A percentile compares a stretch with the other conserved stretches of the same genome.
Evolutionary conservation across 2,329 filamentous ascomycete genomes (phyloP).

Genomic region (Pseudogymnoascus sp.): DNA sequence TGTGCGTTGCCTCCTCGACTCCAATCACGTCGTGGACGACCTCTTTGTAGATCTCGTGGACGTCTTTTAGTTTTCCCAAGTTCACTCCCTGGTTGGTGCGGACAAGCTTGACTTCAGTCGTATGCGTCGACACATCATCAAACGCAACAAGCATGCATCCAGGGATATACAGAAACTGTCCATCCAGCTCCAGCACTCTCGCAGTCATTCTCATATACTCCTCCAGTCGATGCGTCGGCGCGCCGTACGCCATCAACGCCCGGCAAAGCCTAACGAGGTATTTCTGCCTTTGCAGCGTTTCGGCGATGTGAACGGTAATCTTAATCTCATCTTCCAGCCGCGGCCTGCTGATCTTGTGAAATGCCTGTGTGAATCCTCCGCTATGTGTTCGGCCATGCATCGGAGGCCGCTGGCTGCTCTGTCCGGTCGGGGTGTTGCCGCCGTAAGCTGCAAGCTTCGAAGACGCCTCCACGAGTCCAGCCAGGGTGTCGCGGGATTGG

Average conservation of each 20-base stretch:
- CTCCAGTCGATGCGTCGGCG: constrained; percentile 83
- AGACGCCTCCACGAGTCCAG: constrained; percentile 46
- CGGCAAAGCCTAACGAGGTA: constrained; percentile 80
- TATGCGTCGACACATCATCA: constrained; percentile 64
- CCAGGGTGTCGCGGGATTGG: constrained; percentile 38
- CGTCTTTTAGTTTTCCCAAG: constrained; percentile 63
- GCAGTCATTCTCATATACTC: constrained; percentile 89
- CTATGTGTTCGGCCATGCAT: constrained; percentile 23
- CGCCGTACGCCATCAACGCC: constrained; percentile 82
- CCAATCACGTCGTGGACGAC: constrained; percentile 71
- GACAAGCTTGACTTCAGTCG: constrained; percentile 71
- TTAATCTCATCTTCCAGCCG: constrained; percentile 30
- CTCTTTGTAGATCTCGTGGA: constrained; percentile 71
- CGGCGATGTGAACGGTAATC: constrained; percentile 52
- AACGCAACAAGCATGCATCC: constrained; percentile 94
- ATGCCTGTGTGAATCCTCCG: constrained; percentile 10
- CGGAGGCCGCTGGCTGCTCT: constrained; percentile 19
- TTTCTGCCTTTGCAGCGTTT: constrained; percentile 68
- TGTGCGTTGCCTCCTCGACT: constrained; percentile 59
- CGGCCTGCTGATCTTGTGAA: constrained; percentile 14
- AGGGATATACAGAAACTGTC: constrained; percentile 82
- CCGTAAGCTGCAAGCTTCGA: constrained; percentile 43
- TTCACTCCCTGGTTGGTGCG: constrained; percentile 61
- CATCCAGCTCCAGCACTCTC: constrained; percentile 79
- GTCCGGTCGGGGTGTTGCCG: constrained; percentile 19